Conservation (phyloP, 371 early-diverging fungal genomes). For the Mucor irregularis region DNA sequence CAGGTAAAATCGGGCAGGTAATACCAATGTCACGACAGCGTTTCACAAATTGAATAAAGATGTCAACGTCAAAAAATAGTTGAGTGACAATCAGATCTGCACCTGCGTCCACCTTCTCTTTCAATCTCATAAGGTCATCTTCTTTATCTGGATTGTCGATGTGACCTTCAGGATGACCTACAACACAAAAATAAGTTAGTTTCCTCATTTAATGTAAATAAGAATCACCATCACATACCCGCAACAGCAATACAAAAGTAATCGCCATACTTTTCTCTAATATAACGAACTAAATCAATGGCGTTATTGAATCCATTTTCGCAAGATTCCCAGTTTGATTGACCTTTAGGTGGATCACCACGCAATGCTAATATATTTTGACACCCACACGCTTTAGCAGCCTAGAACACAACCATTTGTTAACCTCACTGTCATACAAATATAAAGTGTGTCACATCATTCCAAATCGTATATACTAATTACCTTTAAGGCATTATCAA, state of each 20-base stretch:
- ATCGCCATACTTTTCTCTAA: constrained; percentile 87
- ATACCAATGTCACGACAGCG: constrained; percentile 78
- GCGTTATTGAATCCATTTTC: constrained; percentile 87
- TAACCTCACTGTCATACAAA: no score
- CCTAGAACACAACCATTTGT: constrained; percentile 33
- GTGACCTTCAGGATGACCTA: constrained; percentile 90
- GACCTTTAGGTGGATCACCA: constrained; percentile 93
- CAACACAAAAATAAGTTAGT: not conserved
- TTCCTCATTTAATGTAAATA: not conserved
- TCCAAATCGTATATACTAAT: not conserved
- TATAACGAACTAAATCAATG: constrained; percentile 85
- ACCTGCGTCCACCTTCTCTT: constrained; percentile 89
- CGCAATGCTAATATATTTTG: constrained; percentile 95
- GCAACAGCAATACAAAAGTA: constrained; percentile 96
- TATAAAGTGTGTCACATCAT: not conserved
- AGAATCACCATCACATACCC: constrained; percentile 48
- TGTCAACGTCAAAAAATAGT: constrained; percentile 90
- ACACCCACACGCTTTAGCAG: constrained; percentile 89
- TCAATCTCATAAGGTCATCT: constrained; percentile 75
- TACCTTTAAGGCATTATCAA: constrained; percentile 80
- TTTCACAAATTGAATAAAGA: constrained; percentile 79
- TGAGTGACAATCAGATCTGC: constrained; percentile 94
- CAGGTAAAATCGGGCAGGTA: constrained; percentile 88
- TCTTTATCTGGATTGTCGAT: constrained; percentile 71
- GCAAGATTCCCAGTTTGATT: constrained; percentile 72